phyloP scores from a whole-genome alignment of 305 asterid species.

The Ajuga reptans region DNA sequence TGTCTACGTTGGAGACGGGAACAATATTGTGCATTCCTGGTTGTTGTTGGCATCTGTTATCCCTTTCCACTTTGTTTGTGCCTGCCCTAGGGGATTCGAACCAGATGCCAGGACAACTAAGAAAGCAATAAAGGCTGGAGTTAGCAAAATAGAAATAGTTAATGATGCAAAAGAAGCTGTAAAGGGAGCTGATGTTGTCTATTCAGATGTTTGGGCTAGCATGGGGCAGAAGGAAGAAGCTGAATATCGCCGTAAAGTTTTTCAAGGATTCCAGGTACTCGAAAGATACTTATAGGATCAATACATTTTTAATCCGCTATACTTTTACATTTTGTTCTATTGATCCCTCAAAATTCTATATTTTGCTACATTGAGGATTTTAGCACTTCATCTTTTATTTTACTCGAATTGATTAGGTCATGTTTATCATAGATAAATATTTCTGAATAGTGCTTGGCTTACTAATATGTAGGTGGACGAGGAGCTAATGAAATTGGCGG shows the following conservation, averaged over 20 bases:
- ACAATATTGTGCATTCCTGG: slow-evolving; percentile 97
- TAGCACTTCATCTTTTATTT: background rate
- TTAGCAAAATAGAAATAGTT: slow-evolving; percentile 74
- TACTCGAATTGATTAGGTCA: no score
- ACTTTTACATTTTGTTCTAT: background rate
- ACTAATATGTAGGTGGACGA: slow-evolving; percentile 60
- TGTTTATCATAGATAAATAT: background rate
- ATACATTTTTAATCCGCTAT: background rate
- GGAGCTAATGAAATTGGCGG: slow-evolving; percentile 81
- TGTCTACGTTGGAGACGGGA: slow-evolving; percentile 95
- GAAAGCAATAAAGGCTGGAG: slow-evolving; percentile 62
- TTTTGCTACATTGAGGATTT: background rate
- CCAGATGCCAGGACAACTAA: slow-evolving; percentile 65
- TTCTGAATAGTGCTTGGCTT: background rate
- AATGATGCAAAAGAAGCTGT: slow-evolving; percentile 86
- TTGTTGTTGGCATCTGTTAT: slow-evolving; percentile 66
- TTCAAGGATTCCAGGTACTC: slow-evolving; percentile 87
- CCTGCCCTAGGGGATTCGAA: slow-evolving; percentile 79
- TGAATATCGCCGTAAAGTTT: slow-evolving; percentile 69
- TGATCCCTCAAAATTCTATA: background rate
- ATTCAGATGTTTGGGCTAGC: slow-evolving; percentile 97
- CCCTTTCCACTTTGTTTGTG: slow-evolving; percentile 92
- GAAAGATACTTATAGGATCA: background rate
- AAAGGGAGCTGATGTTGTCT: slow-evolving; percentile 85
- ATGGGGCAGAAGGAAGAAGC: slow-evolving; percentile 99